Evolutionary conservation across 1,284 basidiomycete species (phyloP), one percentile per base, ranked within the genome.

Genomic region (Malassezia globosa): DNA sequence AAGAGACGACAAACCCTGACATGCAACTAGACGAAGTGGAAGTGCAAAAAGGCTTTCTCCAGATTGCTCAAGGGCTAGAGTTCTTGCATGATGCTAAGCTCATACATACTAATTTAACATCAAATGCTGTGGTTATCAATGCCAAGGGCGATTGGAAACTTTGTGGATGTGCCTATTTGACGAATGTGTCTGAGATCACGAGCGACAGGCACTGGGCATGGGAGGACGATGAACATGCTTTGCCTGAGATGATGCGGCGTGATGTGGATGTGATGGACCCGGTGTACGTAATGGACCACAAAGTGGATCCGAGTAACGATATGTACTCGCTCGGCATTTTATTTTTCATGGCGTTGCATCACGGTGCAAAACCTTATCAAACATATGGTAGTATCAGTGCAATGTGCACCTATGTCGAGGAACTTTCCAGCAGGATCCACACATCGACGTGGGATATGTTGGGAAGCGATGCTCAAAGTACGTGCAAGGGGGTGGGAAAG

Each of bases 131-230:
- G 16, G 29, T 62, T 31, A 60, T 66, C 55, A 64, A 70, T 42
- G 59, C 56, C 33, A 64, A 94, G 85, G 92, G 94, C 29, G 92
- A 99, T 72, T 99, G 92, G 92, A 99, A 96, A 75, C 78, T 99
- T 40, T 83, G 84, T 13, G 90, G 89, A 0, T 79, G 96, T 36
- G 86, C 85, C 5, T 76, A 90, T 43, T 36, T 87, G 0, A 88
- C 90, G 14, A 79, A 85, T 1, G 75, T 96, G 2, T 74, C 80
- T 27, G 76, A 78, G 25, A 2, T 74, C 82, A 1, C 18, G 22
- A 21, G 10, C 13, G 21, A 24, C 13, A n/a, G 19, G 2, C 36
- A n/a, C 19, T 49, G 47, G 47, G 39, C 37, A 1, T 10, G 18
- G 3, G 45, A 38, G 7, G 45, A 55, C 16, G 81, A 85, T 55